Evolutionary conservation across 1,139 yeast genomes (phyloP), one percentile per base, ranked within the genome.

Genomic region (Zygosaccharomyces sapae): DNA sequence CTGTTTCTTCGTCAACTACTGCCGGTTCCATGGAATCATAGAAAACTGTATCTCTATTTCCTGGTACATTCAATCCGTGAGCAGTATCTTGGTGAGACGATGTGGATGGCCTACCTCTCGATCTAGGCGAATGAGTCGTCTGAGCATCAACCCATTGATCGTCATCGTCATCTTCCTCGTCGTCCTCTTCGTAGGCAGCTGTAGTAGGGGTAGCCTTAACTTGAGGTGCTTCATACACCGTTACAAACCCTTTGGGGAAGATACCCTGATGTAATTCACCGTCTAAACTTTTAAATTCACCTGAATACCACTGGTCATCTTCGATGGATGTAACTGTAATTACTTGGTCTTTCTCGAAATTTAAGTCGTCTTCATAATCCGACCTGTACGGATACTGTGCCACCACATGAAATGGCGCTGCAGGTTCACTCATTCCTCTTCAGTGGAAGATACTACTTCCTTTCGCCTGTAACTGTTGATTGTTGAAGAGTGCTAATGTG

Each of bases 281-380:
- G 27, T 59, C 59, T 4, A 54, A 47, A 42, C 76, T 80, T 13
- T 70, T 70, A 56, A 75, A 83, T n/a, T 74, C 71, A 2, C 98
- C 98, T 35, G 77, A 72, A 62, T 78, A 85, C 98, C 98, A 92
- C 55, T 90, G 96, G 6, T 80, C 95, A 62, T 89, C 97, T 59
- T 88, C 96, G 49, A 86, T 73, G 27, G 77, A 79, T 2, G 82
- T 79, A 18, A 92, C 96, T 4, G 80, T 77, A 52, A 92, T 83
- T 39, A 76, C 56, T 62, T 85, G 88, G 16, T 86, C 92, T 5
- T 72, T 77, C 1, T 67, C 66, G 57, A 92, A 89, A 33, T 77
- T 72, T 64, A 92, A 75, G 66, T 92, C 98, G 61, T 90, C 97
- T 27, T 83, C 89, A 58, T 76, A 85, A 38, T 84, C 95, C 5